phyloP scores from a whole-genome alignment of 371 early-diverging fungal species.

The Syncephalastrum sp. region DNA sequence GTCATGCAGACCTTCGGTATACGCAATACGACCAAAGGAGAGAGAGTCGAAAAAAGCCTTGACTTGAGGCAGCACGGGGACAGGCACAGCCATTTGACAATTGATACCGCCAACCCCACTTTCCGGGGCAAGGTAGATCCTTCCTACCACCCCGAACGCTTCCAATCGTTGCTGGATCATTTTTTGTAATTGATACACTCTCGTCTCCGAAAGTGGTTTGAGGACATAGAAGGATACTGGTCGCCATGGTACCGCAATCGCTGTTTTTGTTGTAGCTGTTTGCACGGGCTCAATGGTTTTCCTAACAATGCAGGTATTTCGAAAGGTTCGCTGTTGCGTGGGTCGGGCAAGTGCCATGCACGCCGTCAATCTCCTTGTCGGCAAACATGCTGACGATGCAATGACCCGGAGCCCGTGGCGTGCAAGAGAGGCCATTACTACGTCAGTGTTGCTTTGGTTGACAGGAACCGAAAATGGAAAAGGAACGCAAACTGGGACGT shows the following conservation, averaged over 20 bases:
- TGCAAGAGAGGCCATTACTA: too few species aligned
- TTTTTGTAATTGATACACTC: constrained; percentile 17
- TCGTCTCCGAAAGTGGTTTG: constrained; percentile 15
- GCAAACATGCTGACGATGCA: too few species aligned
- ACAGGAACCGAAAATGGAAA: too few species aligned
- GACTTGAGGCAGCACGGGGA: constrained; percentile 31
- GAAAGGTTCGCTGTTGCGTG: too few species aligned
- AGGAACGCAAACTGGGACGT: too few species aligned
- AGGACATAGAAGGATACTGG: constrained; percentile 38
- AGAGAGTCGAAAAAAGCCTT: constrained; percentile 41
- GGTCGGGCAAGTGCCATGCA: too few species aligned
- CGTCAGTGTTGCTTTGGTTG: too few species aligned
- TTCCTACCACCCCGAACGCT: constrained; percentile 56
- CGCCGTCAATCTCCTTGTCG: too few species aligned
- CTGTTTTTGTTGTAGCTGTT: too few species aligned
- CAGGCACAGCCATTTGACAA: constrained; percentile 71
- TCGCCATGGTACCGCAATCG: constrained; percentile 10
- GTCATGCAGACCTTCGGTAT: constrained; percentile 67
- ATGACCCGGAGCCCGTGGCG: too few species aligned
- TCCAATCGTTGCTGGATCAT: constrained; percentile 29
- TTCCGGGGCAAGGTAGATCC: constrained; percentile 69
- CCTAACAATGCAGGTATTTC: too few species aligned
- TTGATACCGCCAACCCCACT: constrained; percentile 64
- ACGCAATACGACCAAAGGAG: constrained; percentile 36
- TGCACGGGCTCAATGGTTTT: too few species aligned